Conservation (phyloP, 495 filamentous ascomycete species). For the Cercophora scortea region DNA sequence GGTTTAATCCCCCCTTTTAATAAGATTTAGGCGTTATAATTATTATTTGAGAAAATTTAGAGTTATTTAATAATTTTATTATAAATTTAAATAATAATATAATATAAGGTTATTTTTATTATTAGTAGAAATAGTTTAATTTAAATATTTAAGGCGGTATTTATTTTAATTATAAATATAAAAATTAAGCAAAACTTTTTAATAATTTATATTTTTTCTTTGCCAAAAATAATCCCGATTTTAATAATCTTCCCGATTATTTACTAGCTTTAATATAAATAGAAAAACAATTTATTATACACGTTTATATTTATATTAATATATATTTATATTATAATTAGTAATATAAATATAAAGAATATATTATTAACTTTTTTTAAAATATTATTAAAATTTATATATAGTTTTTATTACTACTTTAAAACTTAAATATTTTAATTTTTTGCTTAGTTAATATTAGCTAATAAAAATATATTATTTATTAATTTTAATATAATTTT, state of each 20-base stretch:
- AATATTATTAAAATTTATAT: not conserved
- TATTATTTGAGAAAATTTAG: not conserved
- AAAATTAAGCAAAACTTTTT: not conserved
- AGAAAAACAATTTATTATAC: not conserved
- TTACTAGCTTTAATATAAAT: not conserved
- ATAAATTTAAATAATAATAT: not conserved
- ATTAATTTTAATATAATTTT: not conserved
- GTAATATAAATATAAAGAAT: not conserved
- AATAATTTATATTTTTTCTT: not conserved
- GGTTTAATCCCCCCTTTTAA: not conserved
- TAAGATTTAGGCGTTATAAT: not conserved
- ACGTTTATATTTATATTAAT: not conserved
- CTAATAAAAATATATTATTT: not conserved
- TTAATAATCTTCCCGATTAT: not conserved
- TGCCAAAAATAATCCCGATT: not conserved
- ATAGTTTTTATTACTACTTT: not conserved
- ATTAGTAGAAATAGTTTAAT: not conserved
- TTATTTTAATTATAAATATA: not conserved
- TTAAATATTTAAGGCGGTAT: not conserved
- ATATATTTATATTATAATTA: not conserved
- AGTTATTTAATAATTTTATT: not conserved
- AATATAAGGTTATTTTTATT: not conserved
- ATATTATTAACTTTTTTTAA: not conserved
- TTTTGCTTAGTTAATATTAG: not conserved
- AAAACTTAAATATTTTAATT: not conserved